Base-by-base conservation (phyloP, 176 grass and related monocot species). In the maize (Zea mays) region DNA sequence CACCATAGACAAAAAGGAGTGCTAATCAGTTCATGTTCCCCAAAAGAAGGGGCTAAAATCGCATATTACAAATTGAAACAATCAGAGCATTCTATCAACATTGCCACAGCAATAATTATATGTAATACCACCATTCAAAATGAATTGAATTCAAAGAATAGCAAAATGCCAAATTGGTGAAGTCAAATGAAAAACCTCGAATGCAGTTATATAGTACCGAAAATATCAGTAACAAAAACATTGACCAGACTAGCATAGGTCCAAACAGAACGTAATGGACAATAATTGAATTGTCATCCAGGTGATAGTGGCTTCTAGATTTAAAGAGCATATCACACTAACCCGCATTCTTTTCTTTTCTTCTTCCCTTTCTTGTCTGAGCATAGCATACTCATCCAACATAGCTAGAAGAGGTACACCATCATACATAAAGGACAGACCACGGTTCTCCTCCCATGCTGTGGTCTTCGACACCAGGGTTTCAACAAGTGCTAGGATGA, bases 281-380 rank as follows among this genome's bases (percentile, higher is more conserved):
- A 58, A 34, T 62, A 73, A 19, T 60, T 36, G 55, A 47, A 56
- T 20, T 27, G 52, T 6, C 36, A 42, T 36, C 46, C 15, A 62
- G 21, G 4, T 75, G 50, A 2, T 6, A 10, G 10, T 81, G 14
- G 13, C 34, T 59, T 58, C 71, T 20, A 77, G 10, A 72, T 76
- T 69, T 46, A 76, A 72, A 73, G 52, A 54, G 70, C 21, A 66
- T 41, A 37, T 38, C 15, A 58, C 71, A 65, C 50, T 75, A 73
- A 98, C 96, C 88, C 90, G 83, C 79, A 86, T 84, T 85, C 87
- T 92, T 80, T 91, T 93, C 79, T 99, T 99, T 10, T 95, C 92
- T 89, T 99, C 96, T 81, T 96, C 96, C 59, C 96, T 99, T 81
- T 99, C 96, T 61, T 96, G 90, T 70, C 96, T 92, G 16, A 99